These are phyloP conservation scores for Balamuthia mandrillaris DNA, from an alignment of 208 protist genomes.

Conservation along the genomic window DNA sequence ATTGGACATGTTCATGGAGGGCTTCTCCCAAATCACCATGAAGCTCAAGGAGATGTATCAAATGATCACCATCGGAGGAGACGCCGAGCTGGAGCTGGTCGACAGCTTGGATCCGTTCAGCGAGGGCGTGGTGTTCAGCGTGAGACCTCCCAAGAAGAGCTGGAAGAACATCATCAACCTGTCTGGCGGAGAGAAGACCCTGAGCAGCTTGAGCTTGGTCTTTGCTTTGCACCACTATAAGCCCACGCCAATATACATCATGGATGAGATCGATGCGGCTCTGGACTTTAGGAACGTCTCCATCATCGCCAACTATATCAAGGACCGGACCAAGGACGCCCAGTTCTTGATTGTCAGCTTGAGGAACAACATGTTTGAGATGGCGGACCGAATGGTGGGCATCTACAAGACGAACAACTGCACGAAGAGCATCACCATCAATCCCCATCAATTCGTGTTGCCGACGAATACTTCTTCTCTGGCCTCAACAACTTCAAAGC, in stretches of 20 bases:
- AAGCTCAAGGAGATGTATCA: constrained; percentile 90
- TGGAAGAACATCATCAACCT: constrained; percentile 99
- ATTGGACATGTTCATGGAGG: constrained; percentile 94
- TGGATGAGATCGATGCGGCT: constrained; percentile 99
- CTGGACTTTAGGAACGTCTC: constrained; percentile 98
- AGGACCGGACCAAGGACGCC: constrained; percentile 95
- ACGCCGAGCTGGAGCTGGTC: constrained; percentile 99
- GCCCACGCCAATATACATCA: constrained; percentile 99
- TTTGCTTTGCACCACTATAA: constrained; percentile 99
- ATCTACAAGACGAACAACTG: constrained; percentile 99
- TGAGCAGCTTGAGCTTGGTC: constrained; percentile 96
- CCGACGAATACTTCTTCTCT: too few relatives aligned
- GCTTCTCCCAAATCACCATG: constrained; percentile 93
- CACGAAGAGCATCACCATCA: constrained; percentile 94
- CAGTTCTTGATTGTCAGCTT: constrained; percentile 99
- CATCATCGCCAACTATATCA: constrained; percentile 98
- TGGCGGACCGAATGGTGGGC: constrained; percentile 96
- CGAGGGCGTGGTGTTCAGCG: constrained; percentile 95
- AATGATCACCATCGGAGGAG: constrained; percentile 98
- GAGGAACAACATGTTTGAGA: constrained; percentile 96
- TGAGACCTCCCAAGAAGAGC: constrained; percentile 98
- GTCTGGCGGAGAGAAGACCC: constrained; percentile 99
- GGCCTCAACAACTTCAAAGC: too few relatives aligned
- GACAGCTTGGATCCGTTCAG: constrained; percentile 97
- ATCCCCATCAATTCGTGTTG: constrained; percentile 77